A percentile compares a stretch with the other conserved stretches of the same genome.
phyloP scores from a whole-genome alignment of 352 stramenopile genomes.

The Pilasporangium apinafurcum region DNA sequence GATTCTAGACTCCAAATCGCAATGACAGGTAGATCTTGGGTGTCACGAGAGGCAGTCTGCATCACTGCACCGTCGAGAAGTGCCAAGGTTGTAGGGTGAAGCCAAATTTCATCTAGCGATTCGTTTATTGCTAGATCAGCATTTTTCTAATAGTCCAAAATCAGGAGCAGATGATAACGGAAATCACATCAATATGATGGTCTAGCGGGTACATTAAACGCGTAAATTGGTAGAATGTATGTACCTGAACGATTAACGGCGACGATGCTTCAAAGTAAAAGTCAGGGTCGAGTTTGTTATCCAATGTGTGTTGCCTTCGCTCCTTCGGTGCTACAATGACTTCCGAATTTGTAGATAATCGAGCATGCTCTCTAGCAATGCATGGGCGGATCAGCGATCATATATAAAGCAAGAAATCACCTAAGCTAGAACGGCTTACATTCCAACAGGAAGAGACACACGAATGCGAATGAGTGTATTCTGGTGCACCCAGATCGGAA shows the following conservation, averaged over 20 bases:
- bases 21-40: slow-evolving; percentile 30
- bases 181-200: neutral
- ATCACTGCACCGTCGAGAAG: slow-evolving; percentile 50
- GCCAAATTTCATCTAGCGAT: slow-evolving; percentile 51
- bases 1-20: slow-evolving; percentile 23
- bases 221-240: too few species aligned
- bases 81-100: slow-evolving; percentile 55
- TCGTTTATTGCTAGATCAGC: slow-evolving; percentile 10
- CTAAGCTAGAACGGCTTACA: slow-evolving; percentile 28
- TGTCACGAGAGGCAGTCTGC: slow-evolving; percentile 12
- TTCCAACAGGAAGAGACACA: slow-evolving; percentile 46
- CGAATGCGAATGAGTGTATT: slow-evolving; percentile 69
- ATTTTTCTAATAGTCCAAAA: neutral
- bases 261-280: slow-evolving; percentile 59
- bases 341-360: slow-evolving; percentile 62
- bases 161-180: neutral
- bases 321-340: slow-evolving; percentile 76
- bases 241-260: slow-evolving; percentile 41
- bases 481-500: slow-evolving; percentile 76
- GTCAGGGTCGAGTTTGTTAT: slow-evolving; percentile 28
- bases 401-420: neutral
- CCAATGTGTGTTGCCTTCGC: slow-evolving; percentile 18
- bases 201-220: too few species aligned
- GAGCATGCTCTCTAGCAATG: slow-evolving; percentile 52
- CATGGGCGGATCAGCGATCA: too few species aligned